Evolutionary conservation across 2,329 filamentous ascomycete genomes (phyloP).

Genomic region (Trichoderma pleuroti): DNA sequence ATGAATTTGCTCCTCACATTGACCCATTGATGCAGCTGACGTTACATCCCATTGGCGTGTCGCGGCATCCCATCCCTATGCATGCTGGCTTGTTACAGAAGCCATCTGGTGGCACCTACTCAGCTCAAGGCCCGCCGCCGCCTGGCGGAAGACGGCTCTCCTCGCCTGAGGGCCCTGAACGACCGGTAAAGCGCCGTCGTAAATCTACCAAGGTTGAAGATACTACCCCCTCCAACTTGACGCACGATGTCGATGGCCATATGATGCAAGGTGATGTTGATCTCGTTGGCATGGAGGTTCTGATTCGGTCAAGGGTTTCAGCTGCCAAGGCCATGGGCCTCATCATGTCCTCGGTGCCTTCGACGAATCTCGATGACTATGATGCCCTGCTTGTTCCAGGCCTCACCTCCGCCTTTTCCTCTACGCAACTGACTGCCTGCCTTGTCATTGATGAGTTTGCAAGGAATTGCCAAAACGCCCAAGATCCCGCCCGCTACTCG

Average conservation of each 20-base stretch:
- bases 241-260: slow-evolving; percentile 94
- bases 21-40: slow-evolving; percentile 80
- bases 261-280: slow-evolving; percentile 98
- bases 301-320: slow-evolving; percentile 85
- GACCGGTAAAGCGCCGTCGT: slow-evolving; percentile 70
- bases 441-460: slow-evolving; percentile 89
- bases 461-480: slow-evolving; percentile 49
- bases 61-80: slow-evolving; percentile 88
- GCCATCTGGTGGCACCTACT: slow-evolving; percentile 83
- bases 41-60: slow-evolving; percentile 87
- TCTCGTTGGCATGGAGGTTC: slow-evolving; percentile 80
- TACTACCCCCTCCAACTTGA: slow-evolving; percentile 55
- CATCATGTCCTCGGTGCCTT: slow-evolving; percentile 74
- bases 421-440: slow-evolving; percentile 78
- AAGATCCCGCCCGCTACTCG: slow-evolving; percentile 51
- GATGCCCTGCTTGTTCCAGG: slow-evolving; percentile 62
- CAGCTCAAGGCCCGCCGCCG: slow-evolving; percentile 46
- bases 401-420: slow-evolving; percentile 71
- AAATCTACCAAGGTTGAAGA: slow-evolving; percentile 83
- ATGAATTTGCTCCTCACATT: slow-evolving; percentile 71
- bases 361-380: slow-evolving; percentile 58
- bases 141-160: slow-evolving; percentile 46
- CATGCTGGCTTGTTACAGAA: slow-evolving; percentile 85
- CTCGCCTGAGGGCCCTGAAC: slow-evolving; percentile 54
- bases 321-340: slow-evolving; percentile 83